Conservation (phyloP, 352 stramenopile genomes). For the Phytophthora fragariae region DNA sequence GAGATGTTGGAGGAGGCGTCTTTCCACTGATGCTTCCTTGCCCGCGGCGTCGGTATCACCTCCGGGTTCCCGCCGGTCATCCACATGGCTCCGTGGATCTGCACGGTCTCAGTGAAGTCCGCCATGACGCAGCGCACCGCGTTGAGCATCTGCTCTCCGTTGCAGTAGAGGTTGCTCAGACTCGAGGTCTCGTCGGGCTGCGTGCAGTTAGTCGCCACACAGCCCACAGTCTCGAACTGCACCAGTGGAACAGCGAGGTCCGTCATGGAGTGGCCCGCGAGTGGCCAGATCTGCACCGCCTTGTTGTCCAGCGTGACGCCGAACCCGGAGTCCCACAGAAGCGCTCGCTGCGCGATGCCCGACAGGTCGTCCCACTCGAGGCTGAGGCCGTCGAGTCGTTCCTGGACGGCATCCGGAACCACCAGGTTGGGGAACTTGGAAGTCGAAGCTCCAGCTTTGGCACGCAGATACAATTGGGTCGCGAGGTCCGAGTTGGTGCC, state of each 20-base stretch:
- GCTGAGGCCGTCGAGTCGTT: constrained; percentile 12
- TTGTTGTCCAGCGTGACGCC: constrained; percentile 18
- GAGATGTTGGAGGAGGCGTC: constrained; percentile 9
- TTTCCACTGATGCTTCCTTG: constrained; percentile 20
- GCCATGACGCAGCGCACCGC: constrained; percentile 27
- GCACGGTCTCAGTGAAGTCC: constrained; percentile 1
- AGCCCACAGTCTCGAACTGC: constrained; percentile 26
- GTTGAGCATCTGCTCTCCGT: constrained; percentile 29
- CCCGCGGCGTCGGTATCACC: constrained; percentile 15
- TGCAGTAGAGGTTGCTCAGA: constrained; percentile 35
- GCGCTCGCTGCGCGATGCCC: constrained; percentile 33
- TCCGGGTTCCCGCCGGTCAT: constrained; percentile 35
- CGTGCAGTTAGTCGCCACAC: constrained; percentile 27
- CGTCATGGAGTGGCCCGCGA: constrained; percentile 26
- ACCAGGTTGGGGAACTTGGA: constrained; percentile 8
- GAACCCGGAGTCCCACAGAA: constrained; percentile 45
- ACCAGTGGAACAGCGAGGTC: constrained; percentile 31
- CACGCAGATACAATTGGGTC: constrained; percentile 35
- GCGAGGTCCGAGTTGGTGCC: constrained; percentile 46
- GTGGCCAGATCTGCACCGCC: constrained; percentile 36
- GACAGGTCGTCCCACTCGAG: constrained; percentile 26
- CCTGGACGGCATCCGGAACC: constrained; percentile 11
- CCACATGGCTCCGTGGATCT: constrained; percentile 37
- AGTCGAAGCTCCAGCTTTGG: constrained; percentile 12
- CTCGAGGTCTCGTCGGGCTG: constrained; percentile 11